Conservation (phyloP, 1,284 basidiomycete genomes). For the Retiboletus flavoniger region DNA sequence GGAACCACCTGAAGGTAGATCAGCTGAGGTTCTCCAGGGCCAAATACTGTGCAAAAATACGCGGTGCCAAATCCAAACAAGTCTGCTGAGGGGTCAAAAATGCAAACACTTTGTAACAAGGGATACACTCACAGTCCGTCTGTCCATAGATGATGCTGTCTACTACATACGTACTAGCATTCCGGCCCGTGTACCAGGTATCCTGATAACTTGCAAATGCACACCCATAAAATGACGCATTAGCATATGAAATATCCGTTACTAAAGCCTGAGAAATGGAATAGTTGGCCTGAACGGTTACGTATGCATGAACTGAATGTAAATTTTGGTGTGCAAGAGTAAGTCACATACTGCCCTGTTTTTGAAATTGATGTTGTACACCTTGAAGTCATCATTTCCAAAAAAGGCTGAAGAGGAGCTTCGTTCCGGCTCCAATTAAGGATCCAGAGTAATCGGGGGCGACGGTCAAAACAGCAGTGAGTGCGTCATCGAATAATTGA, state of each 20-base stretch:
- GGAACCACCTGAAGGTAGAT: neutral
- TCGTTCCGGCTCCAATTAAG: neutral
- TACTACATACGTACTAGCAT: constrained; percentile 59
- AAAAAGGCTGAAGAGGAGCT: too few relatives aligned
- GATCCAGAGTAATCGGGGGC: neutral
- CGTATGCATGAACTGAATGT: neutral
- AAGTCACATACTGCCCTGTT: neutral
- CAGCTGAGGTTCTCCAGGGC: too few relatives aligned
- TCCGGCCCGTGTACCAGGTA: constrained; percentile 64
- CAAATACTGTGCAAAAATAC: neutral
- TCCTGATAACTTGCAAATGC: constrained; percentile 63
- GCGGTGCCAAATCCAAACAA: neutral
- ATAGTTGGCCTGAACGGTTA: neutral
- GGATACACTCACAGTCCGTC: neutral
- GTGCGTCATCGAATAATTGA: neutral
- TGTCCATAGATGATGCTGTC: constrained; percentile 34
- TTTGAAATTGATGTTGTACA: neutral
- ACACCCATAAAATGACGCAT: constrained; percentile 65
- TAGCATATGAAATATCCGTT: constrained; percentile 49
- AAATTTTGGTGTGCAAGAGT: neutral
- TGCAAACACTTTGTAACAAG: neutral
- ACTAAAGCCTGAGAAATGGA: neutral
- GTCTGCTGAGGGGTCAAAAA: neutral
- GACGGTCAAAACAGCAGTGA: neutral
- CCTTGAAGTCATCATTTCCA: neutral